Evolutionary conservation across 257 asterid species (phyloP).

Genomic region (Scutellaria baicalensis): DNA sequence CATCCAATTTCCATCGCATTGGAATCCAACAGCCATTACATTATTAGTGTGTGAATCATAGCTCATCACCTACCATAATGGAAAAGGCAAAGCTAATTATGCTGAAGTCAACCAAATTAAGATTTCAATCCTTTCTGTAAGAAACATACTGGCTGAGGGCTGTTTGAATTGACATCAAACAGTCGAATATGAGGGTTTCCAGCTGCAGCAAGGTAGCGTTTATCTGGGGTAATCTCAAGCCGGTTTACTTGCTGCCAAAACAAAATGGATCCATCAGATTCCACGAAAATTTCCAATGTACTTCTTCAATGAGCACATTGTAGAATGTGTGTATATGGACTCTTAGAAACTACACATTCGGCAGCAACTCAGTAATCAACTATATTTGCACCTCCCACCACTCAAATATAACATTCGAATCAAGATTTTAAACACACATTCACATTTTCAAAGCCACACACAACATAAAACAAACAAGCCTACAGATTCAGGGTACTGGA

Average conservation of each 20-base stretch:
- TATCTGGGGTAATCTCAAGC: constrained; percentile 94
- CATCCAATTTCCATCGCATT: constrained; percentile 98
- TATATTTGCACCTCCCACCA: too few species aligned
- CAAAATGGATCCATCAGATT: constrained; percentile 21
- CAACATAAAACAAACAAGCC: not conserved
- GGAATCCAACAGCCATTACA: constrained; percentile 99
- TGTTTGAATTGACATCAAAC: constrained; percentile 78
- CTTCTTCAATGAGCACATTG: not conserved
- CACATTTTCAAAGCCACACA: not conserved
- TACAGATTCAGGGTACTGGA: constrained; percentile 96
- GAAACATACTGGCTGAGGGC: constrained; percentile 74
- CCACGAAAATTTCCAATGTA: not conserved
- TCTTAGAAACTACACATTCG: not conserved
- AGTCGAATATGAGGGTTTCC: constrained; percentile 98
- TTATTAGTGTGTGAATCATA: constrained; percentile 95
- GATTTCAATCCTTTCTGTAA: not conserved
- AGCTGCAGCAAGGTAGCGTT: constrained; percentile 85
- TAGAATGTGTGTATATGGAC: not conserved
- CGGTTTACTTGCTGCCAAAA: constrained; percentile 84
- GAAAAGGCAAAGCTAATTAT: not conserved
- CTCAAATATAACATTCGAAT: not conserved
- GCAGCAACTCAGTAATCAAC: too few species aligned
- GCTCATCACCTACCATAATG: constrained; percentile 66
- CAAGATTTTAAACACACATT: not conserved
- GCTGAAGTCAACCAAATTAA: not conserved